A percentile compares a stretch with the other conserved stretches of the same genome.
Conservation (phyloP, 305 asterid genomes). For the Fraxinus angustifolia region DNA sequence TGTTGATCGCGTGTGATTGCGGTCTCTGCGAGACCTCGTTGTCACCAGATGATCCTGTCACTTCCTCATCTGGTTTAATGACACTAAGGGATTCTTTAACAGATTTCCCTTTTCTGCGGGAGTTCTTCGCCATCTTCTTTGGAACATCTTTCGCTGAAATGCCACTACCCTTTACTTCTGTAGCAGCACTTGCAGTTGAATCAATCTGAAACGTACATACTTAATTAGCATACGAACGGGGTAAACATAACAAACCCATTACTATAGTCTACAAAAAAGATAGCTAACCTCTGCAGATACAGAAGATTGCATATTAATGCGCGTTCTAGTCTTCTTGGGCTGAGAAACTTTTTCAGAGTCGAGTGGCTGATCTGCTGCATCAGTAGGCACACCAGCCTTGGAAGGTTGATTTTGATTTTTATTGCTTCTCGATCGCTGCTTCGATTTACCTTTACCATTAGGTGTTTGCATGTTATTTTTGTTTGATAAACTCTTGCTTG, state of each 20-base stretch:
- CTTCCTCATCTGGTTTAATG: constrained; percentile 24
- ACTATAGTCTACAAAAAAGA: constrained; percentile 16
- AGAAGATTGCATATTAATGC: constrained; percentile 34
- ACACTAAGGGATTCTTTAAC: constrained; percentile 29
- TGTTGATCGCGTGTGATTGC: constrained; percentile 26
- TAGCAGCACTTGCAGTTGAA: constrained; percentile 25
- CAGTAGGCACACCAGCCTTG: constrained; percentile 35
- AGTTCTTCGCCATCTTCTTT: constrained; percentile 34
- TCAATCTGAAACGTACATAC: constrained; percentile 42
- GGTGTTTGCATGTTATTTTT: constrained; percentile 27
- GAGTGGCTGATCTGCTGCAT: constrained; percentile 30
- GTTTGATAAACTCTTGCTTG: constrained; percentile 23
- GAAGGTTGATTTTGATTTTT: constrained; percentile 33
- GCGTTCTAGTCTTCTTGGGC: constrained; percentile 32
- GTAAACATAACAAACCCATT: constrained; percentile 20
- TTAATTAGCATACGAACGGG: constrained; percentile 30
- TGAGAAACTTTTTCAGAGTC: constrained; percentile 32
- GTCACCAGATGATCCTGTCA: constrained; percentile 20
- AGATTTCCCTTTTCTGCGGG: constrained; percentile 39
- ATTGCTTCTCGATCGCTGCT: constrained; percentile 48
- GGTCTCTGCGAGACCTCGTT: constrained; percentile 25
- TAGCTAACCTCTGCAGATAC: constrained; percentile 47
- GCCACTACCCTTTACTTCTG: constrained; percentile 34
- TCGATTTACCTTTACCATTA: constrained; percentile 37
- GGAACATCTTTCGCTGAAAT: constrained; percentile 28